Evolutionary conservation across 1,284 basidiomycete species (phyloP).

Genomic region (Ceratorhiza oryzae-sativae): DNA sequence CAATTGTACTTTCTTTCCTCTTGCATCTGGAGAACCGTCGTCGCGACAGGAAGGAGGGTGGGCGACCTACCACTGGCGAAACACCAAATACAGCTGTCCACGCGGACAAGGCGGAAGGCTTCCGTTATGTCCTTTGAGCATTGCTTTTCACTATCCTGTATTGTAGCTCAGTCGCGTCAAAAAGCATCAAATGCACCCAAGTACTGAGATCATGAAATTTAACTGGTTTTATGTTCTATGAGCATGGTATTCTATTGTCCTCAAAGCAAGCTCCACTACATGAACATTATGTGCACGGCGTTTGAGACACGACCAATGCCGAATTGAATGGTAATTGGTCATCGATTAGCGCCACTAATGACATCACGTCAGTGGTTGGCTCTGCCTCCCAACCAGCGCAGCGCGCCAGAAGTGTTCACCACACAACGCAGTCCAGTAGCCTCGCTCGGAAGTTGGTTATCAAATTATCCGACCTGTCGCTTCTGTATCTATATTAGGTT

Average conservation of each 20-base stretch:
- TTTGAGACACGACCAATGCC: no score
- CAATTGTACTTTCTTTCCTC: conserved; percentile 19
- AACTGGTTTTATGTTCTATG: no score
- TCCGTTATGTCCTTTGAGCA: conserved; percentile 36
- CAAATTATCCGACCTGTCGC: not conserved
- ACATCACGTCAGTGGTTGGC: not conserved
- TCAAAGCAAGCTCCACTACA: no score
- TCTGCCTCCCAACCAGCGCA: not conserved
- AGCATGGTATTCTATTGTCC: no score
- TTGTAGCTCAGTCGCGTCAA: not conserved
- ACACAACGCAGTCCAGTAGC: not conserved
- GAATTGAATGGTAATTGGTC: not conserved
- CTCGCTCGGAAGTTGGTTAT: not conserved
- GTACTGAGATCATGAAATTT: no score
- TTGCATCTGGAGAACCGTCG: conserved; percentile 34
- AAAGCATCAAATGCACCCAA: no score
- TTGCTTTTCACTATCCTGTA: not conserved
- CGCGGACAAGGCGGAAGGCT: conserved; percentile 34
- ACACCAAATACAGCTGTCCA: conserved; percentile 34
- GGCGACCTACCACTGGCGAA: conserved; percentile 12
- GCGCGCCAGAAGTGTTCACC: not conserved
- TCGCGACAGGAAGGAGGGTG: conserved; percentile 32
- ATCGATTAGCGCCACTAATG: not conserved
- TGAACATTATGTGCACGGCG: no score
- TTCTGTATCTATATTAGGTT: not conserved